Evolutionary conservation across 148 eudicot genomes (phyloP), one percentile per base, ranked within the genome.

Genomic region (Rhododendron griersonianum): DNA sequence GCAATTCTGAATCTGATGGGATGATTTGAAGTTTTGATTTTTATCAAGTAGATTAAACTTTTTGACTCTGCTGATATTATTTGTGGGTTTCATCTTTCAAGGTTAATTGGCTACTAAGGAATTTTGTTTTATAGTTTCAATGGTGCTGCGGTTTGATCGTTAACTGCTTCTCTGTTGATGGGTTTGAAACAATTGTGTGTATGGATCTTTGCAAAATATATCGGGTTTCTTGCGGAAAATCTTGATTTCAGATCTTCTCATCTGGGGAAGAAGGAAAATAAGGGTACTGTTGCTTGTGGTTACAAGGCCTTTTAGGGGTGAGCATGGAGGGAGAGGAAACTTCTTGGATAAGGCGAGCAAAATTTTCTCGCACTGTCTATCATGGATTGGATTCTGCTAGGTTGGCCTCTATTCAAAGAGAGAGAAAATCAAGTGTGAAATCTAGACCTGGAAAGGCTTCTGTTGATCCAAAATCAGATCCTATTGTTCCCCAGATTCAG

Each of bases 271-370:
- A 74, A 81, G 82, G 63, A 51, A 18, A 69, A 59, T 23, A 80
- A 65, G 85, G 13, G 53, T 15, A 44, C 85, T 51, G 10, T 59
- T 86, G 35, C 44, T 88, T 61, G 76, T 86, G 87, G 86, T 80
- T 84, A 87, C 84, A 84, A 82, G 55, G 87, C 84, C 37, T 30
- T 86, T 86, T 83, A 73, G 83, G 85, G 86, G 81, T 51, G 78
- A 84, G 81, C 81, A 94, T 92, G 98, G 95, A 91, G 78, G 98
- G 95, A 59, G 96, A 92, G 86, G 90, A 89, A 69, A 86, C 77
- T 87, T 96, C 98, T 41, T 95, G 99, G 98, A 55, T 95, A 82
- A 91, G 95, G 90, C 94, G 97, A 84, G 87, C 97, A 3, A 94
- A 95, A 80, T 95, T 92, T 75, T 94, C 99, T 18, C 98, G 92